These are phyloP conservation scores for Geosmithia morbida DNA, from an alignment of 2,329 filamentous ascomycete genomes.

Conservation along the genomic window DNA sequence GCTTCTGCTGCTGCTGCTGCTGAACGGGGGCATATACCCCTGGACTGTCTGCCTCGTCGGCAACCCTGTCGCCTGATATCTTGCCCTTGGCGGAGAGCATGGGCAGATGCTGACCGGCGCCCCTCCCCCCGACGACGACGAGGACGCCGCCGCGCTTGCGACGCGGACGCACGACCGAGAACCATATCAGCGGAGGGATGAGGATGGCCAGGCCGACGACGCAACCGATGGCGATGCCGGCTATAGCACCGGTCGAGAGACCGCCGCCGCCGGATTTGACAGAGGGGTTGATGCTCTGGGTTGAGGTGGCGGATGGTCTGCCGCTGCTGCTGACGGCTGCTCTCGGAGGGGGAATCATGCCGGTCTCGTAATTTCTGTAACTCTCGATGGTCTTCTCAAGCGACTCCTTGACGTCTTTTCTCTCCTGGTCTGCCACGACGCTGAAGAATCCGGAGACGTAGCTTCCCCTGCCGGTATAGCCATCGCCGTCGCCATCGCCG, in stretches of 20 bases:
- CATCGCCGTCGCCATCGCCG: no score
- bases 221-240: conserved; percentile 28
- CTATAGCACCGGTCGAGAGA: conserved; percentile 26
- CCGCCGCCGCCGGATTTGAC: no score
- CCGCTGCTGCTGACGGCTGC: conserved; percentile 1
- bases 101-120: conserved; percentile 7
- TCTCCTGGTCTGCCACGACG: no score
- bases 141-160: conserved; percentile 6
- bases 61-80: conserved; percentile 33
- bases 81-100: conserved; percentile 15
- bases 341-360: neutral
- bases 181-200: conserved; percentile 23
- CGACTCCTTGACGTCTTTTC: no score
- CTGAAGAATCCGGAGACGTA: no score
- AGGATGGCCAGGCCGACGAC: conserved; percentile 23
- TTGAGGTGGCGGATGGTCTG: conserved; percentile 1
- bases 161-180: conserved; percentile 25
- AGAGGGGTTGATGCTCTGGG: no score
- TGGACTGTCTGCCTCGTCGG: conserved; percentile 14
- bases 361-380: neutral
- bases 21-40: conserved; percentile 26
- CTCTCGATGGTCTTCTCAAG: neutral
- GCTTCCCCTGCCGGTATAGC: no score
- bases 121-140: no score
- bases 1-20: conserved; percentile 14